Percentiles rank a stretch among this genome's conserved stretches.
Conservation (phyloP, 2,329 filamentous ascomycete genomes). For the Tolypocladium paradoxum region DNA sequence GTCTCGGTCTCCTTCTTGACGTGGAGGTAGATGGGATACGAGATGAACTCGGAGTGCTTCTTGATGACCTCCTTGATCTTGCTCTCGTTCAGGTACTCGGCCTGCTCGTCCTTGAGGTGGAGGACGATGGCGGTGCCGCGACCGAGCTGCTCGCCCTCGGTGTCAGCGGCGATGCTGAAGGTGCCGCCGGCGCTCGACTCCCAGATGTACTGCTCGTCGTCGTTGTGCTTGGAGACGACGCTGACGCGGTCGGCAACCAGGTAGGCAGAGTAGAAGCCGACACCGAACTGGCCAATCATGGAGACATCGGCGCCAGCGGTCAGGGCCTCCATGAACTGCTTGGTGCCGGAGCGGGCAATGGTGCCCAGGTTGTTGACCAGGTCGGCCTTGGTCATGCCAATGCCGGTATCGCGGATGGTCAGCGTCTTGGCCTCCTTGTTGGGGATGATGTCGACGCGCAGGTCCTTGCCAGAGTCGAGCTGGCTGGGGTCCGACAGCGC, state of each 20-base stretch:
- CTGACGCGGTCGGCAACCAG: slow-evolving; percentile 94
- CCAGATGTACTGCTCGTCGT: slow-evolving; percentile 99
- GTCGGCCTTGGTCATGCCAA: slow-evolving; percentile 99
- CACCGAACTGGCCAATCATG: slow-evolving; percentile 99
- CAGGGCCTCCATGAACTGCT: slow-evolving; percentile 99
- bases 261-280: slow-evolving; percentile 99
- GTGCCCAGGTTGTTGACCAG: slow-evolving; percentile 99
- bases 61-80: slow-evolving; percentile 99
- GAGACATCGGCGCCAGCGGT: slow-evolving; percentile 97
- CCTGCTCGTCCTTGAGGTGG: slow-evolving; percentile 98
- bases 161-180: slow-evolving; percentile 86
- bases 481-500: slow-evolving; percentile 92
- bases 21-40: slow-evolving; percentile 99
- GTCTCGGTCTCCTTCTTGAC: slow-evolving; percentile 98
- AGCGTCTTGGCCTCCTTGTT: slow-evolving; percentile 96
- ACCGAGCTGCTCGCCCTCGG: slow-evolving; percentile 80
- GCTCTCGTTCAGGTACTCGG: slow-evolving; percentile 95
- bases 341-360: slow-evolving; percentile 97
- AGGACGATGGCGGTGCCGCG: slow-evolving; percentile 97
- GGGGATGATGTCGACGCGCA: slow-evolving; percentile 97
- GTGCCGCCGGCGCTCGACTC: slow-evolving; percentile 95
- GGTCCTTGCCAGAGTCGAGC: slow-evolving; percentile 94
- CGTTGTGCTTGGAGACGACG: slow-evolving; percentile 97
- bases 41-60: slow-evolving; percentile 99
- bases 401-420: slow-evolving; percentile 95